Conservation (phyloP, 768 basidiomycete genomes). For the Kwoniella heveanensis region DNA sequence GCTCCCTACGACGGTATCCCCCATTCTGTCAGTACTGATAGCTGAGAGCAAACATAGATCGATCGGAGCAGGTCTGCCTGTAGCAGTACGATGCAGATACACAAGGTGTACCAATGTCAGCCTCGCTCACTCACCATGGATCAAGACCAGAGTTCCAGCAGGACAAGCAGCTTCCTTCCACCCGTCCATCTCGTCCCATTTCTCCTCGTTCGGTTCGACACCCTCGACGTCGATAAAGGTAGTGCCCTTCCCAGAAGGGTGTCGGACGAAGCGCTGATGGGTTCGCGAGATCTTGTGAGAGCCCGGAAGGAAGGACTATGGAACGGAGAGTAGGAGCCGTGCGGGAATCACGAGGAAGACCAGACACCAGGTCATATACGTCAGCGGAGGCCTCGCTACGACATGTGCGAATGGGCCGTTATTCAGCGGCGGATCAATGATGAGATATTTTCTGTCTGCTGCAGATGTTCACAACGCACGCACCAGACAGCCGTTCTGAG, state of each 20-base stretch:
- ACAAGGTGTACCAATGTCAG: too few relatives aligned
- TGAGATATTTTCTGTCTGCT: too few relatives aligned
- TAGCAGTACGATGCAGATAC: too few relatives aligned
- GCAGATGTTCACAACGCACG: constrained; percentile 22
- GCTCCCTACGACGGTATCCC: constrained; percentile 46
- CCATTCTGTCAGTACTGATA: too few relatives aligned
- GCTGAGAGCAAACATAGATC: too few relatives aligned
- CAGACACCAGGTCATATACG: too few relatives aligned
- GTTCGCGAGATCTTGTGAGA: constrained; percentile 77
- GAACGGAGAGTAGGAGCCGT: too few relatives aligned
- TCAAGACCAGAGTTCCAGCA: constrained; percentile 83
- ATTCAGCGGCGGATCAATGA: too few relatives aligned
- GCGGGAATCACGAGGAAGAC: constrained; percentile 29
- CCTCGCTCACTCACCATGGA: constrained; percentile 86
- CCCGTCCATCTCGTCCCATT: constrained; percentile 51
- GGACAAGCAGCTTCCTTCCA: constrained; percentile 47
- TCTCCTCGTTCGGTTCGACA: constrained; percentile 41
- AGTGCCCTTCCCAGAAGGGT: constrained; percentile 67
- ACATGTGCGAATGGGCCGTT: too few relatives aligned
- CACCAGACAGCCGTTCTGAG: constrained; percentile 54
- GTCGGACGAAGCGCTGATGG: constrained; percentile 80
- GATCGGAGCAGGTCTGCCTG: too few relatives aligned
- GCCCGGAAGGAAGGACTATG: constrained; percentile 66
- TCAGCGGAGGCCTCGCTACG: too few relatives aligned
- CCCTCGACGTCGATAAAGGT: constrained; percentile 70